Percentiles rank a stretch among this genome's conserved stretches.
These are phyloP conservation scores for Bryoglossum gracile DNA, from an alignment of 495 filamentous ascomycete species.

Conservation along the genomic window DNA sequence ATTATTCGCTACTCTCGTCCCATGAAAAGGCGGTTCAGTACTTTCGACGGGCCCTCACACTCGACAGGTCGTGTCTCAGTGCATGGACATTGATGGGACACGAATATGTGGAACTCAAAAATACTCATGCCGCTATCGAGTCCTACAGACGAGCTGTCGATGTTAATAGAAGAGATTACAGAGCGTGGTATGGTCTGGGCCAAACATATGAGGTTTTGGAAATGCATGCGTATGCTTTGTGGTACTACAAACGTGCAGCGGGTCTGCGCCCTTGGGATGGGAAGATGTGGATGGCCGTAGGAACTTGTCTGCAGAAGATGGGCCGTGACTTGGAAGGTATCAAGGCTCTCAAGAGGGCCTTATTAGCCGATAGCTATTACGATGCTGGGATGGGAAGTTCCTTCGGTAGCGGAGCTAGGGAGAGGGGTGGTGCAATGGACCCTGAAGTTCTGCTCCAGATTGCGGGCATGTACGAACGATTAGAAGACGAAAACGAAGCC, in stretches of 20 bases:
- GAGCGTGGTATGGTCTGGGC: conserved; percentile 96
- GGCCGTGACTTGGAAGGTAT: conserved; percentile 76
- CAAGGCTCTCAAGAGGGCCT: conserved; percentile 85
- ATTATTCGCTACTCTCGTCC: conserved; percentile 85
- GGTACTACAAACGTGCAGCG: conserved; percentile 95
- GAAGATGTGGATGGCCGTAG: conserved; percentile 98
- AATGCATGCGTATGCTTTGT: conserved; percentile 93
- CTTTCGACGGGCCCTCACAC: conserved; percentile 90
- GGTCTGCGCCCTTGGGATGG: conserved; percentile 85
- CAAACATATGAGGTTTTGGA: conserved; percentile 97
- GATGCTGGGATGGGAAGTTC: conserved; percentile 41
- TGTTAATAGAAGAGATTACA: conserved; percentile 92
- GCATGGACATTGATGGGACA: conserved; percentile 99
- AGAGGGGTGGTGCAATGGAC: conserved; percentile 48
- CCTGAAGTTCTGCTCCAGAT: conserved; percentile 88
- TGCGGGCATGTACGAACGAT: conserved; percentile 76
- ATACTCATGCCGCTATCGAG: conserved; percentile 97
- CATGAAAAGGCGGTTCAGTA: conserved; percentile 98
- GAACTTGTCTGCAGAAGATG: conserved; percentile 83
- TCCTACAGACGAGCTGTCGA: conserved; percentile 94
- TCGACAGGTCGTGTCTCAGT: conserved; percentile 85
- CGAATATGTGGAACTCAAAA: conserved; percentile 98
- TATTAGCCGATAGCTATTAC: conserved; percentile 77
- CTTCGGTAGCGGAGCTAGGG: conserved; percentile 19
- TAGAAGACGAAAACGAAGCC: conserved; percentile 68